A percentile compares a stretch with the other conserved stretches of the same genome.
Conservation (phyloP, 2,329 filamentous ascomycete species). For the Penicillium sp. region DNA sequence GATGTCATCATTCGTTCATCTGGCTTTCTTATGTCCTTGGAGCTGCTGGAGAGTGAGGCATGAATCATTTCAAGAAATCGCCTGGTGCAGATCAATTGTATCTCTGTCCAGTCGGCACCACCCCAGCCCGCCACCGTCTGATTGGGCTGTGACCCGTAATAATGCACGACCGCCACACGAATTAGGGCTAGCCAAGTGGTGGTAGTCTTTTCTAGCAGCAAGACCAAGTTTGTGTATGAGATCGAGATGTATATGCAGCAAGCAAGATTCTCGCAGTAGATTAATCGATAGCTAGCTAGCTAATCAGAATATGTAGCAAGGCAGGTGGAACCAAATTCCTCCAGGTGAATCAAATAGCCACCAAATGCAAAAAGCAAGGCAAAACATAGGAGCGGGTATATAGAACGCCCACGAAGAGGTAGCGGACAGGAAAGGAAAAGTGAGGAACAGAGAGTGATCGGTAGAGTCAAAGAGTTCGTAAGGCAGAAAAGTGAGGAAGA, state of each 20-base stretch:
- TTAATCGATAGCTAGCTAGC: neutral
- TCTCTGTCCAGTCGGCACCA: slow-evolving; percentile 12
- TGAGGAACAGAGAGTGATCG: slow-evolving; percentile 6
- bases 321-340: neutral
- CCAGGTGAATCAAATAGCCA: neutral
- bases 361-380: neutral
- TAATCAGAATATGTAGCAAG: neutral
- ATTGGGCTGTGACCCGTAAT: slow-evolving; percentile 5
- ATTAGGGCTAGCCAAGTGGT: slow-evolving; percentile 5
- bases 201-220: neutral
- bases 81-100: slow-evolving; percentile 3
- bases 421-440: slow-evolving; percentile 10
- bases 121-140: slow-evolving; percentile 15
- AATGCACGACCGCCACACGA: slow-evolving; percentile 18
- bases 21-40: neutral
- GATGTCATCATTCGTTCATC: slow-evolving; percentile 6
- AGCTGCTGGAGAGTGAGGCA: slow-evolving; percentile 8
- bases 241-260: slow-evolving; percentile 4
- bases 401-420: neutral
- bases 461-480: slow-evolving; percentile 10
- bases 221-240: slow-evolving; percentile 2
- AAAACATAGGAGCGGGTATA: slow-evolving; percentile 14
- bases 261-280: slow-evolving; percentile 1
- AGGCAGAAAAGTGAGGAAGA: slow-evolving; percentile 3
- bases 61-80: neutral